phyloP scores from a whole-genome alignment of 345 rosid species.

The Hypericum androsaemum region DNA sequence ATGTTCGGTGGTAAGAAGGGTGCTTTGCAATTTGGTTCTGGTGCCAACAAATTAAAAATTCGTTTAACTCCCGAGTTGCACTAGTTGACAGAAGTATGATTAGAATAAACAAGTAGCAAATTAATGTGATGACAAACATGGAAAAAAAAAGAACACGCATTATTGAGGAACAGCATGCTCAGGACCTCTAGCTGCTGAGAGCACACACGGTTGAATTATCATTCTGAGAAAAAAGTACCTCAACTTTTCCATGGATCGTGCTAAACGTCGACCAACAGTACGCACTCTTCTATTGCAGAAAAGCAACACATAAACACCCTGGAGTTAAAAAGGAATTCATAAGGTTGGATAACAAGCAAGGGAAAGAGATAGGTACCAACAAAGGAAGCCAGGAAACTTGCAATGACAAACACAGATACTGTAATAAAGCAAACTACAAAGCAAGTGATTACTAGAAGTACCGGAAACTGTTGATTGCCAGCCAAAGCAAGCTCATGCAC shows the following conservation, averaged over 20 bases:
- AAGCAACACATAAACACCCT: constrained; percentile 90
- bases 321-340: constrained; percentile 14
- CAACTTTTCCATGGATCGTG: constrained; percentile 80
- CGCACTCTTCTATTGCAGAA: constrained; percentile 91
- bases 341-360: constrained; percentile 11
- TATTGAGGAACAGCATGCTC: neutral
- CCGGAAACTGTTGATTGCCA: constrained; percentile 87
- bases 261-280: constrained; percentile 68
- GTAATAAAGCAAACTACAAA: constrained; percentile 3
- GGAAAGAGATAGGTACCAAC: neutral
- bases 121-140: neutral
- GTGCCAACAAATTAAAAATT: too few species aligned
- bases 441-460: constrained; percentile 19
- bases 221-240: constrained; percentile 38
- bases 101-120: neutral
- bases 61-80: too few species aligned
- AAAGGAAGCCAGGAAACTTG: neutral
- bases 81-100: neutral
- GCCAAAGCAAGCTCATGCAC: constrained; percentile 90
- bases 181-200: too few species aligned
- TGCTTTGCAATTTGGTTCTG: too few species aligned
- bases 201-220: too few species aligned
- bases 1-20: too few species aligned
- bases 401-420: neutral
- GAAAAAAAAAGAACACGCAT: neutral